Conservation (phyloP, 805 yeast genomes). For the Saccharomyces mikatae region DNA sequence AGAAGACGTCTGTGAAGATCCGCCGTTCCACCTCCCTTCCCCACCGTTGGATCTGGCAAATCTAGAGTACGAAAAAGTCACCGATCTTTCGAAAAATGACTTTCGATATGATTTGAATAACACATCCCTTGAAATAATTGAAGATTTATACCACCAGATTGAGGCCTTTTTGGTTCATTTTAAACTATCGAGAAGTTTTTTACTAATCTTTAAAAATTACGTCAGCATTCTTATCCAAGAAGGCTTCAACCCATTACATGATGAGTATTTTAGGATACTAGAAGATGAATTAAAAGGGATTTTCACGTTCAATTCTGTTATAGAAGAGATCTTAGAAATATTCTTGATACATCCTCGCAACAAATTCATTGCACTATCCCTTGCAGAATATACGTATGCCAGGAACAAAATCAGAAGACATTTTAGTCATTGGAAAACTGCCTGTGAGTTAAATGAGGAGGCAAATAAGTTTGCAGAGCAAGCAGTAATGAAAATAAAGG, state of each 20-base stretch:
- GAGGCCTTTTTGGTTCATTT: conserved; percentile 22
- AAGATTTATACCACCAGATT: conserved; percentile 17
- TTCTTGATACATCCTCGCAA: conserved; percentile 23
- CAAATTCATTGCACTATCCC: conserved; percentile 17
- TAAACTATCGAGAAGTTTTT: conserved; percentile 20
- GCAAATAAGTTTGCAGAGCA: neutral
- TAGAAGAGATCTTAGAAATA: conserved; percentile 13
- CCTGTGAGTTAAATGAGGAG: conserved; percentile 2
- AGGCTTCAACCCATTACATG: conserved; percentile 17
- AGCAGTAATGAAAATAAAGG: neutral
- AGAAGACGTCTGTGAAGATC: neutral
- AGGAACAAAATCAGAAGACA: conserved; percentile 3
- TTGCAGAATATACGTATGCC: conserved; percentile 10
- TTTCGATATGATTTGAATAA: neutral
- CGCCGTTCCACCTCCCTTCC: neutral
- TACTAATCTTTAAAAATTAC: conserved; percentile 20
- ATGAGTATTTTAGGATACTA: conserved; percentile 14
- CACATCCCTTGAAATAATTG: neutral
- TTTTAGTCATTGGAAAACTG: conserved; percentile 16
- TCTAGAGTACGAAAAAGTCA: neutral
- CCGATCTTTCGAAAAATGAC: neutral
- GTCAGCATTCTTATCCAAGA: conserved; percentile 10
- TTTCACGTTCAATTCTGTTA: conserved; percentile 9
- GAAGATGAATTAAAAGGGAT: conserved; percentile 18
- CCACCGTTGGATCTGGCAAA: neutral